Evolutionary conservation across 2,329 filamentous ascomycete species (phyloP), one percentile per base, ranked within the genome.

Genomic region (Diaporthe sp.): DNA sequence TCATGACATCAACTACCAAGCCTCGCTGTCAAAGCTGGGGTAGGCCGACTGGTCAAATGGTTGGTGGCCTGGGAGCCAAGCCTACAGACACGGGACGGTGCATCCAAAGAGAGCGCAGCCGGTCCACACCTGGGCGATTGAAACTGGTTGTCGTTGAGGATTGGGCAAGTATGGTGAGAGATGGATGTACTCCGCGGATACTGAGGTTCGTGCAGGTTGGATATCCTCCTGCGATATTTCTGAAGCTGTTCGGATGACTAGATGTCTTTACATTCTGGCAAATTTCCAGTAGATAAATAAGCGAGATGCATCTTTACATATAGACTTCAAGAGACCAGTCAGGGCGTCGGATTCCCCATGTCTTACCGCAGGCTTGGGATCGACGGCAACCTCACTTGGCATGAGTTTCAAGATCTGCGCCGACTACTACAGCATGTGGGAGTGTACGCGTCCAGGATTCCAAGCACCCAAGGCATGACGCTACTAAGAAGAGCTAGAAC

Each of bases 71-170:
- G 65, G 47, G 28, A 31, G 12, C 31, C 39, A 53, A 53, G 63
- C 65, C 47, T n/a, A 28, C 61, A 74, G 20, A 75, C 37, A 72
- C 51, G 22, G 71, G 67, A 58, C 67, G 67, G 37, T 53, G 34
- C 49, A 22, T 37, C 49, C 51, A 72, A 60, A 31, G 47, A 51
- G 63, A 68, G 47, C 31, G 20, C 31, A 68, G 63, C 63, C 63
- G 63, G 25, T 28, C 31, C 65, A 70, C 49, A 13, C 65, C 22
- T 70, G 34, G 34, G 20, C 34, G 4, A 42, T 53, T 34, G 22
- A 42, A 42, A 39, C 31, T 53, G 22, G 49, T 55, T 15, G 6
- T 42, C 7, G 49, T 42, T 42, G n/a, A 15, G 12, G 20, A 55
- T 28, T 4, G n/a, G 34, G 49, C 65, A 15, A 31, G 4, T 7